Base-by-base conservation (phyloP, 1,284 basidiomycete species). In the Ustilago tritici region DNA sequence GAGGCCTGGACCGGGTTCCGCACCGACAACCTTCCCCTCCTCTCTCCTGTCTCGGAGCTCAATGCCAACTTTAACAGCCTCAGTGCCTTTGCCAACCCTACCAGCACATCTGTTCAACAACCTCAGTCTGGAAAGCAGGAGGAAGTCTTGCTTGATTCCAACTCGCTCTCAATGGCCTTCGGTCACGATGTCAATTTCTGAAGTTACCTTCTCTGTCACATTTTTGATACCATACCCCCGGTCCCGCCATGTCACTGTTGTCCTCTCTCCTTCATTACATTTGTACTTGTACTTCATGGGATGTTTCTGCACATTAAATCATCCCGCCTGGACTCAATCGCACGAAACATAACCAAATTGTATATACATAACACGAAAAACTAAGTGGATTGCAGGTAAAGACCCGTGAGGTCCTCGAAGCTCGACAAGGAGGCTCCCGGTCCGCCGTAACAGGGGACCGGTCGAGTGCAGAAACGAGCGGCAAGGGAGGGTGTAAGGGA, bases 1-100 rank as follows among this genome's bases (percentile, higher is more conserved):
- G 63, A 55, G 10, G 60, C 55, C 15, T 75, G 72, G 72, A 46
- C 43, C 43, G 7, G 7, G 3, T 46, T 49, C 62, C 32, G 28
- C 10, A 34, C 40, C 36, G 38, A 35, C 41, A 53, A 47, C 36
- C 32, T 49, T 2, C 61, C 68, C 1, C 43, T 78, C 43, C 59
- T 74, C 14, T 68, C 65, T 12, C 70, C 76, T 23, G 67, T 70
- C 31, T 59, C 60, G 19, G 64, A 78, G 28, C 58, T 78, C 34
- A 70, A 67, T 46, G 40, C 50, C 38, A 59, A 56, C 6, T 70
- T 78, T 38, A 38, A 55, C 64, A 47, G n/a, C 19, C 65, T 73
- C 50, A 60, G 35, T 46, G 58, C 65, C 43, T 70, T 76, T 31
- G 10, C 47, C 17, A 46, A 46, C 43, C 17, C 43, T 7, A 7